These are phyloP conservation scores for Mortierella sp. DNA, from an alignment of 371 early-diverging fungal species.

Conservation along the genomic window DNA sequence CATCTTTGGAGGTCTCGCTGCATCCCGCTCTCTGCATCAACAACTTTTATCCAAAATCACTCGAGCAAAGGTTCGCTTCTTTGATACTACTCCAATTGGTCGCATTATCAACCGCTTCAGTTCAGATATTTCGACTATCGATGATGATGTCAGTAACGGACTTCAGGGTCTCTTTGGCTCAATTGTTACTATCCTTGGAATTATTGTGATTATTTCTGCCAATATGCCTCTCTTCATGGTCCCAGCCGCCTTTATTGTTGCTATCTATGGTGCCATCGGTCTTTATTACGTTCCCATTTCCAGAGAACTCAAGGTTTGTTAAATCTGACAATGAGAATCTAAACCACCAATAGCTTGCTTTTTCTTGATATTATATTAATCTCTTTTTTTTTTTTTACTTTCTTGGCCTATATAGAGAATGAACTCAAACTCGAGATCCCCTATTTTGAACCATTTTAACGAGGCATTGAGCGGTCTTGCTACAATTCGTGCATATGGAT, in stretches of 20 bases:
- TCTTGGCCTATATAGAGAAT: conserved; percentile 71
- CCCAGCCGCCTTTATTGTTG: conserved; percentile 54
- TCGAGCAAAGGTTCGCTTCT: conserved; percentile 80
- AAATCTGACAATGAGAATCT: not conserved
- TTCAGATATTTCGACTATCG: conserved; percentile 67
- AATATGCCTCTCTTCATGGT: conserved; percentile 74
- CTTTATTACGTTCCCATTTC: conserved; percentile 76
- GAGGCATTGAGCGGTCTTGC: conserved; percentile 68
- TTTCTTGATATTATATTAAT: not conserved
- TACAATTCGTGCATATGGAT: conserved; percentile 62
- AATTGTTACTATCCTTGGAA: conserved; percentile 67
- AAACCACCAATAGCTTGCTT: not conserved
- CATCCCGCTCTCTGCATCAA: conserved; percentile 61
- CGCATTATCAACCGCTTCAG: conserved; percentile 90
- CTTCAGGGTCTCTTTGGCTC: conserved; percentile 59
- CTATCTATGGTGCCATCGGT: conserved; percentile 66
- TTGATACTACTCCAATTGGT: conserved; percentile 89
- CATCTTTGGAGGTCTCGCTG: conserved; percentile 61
- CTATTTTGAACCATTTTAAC: conserved; percentile 82
- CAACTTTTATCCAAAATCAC: conserved; percentile 64
- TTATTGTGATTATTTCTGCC: conserved; percentile 71
- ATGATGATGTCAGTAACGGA: conserved; percentile 61
- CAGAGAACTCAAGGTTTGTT: conserved; percentile 61
- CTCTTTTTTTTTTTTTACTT: not conserved
- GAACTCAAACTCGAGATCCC: conserved; percentile 81